Evolutionary conservation across 495 filamentous ascomycete species (phyloP).

Genomic region (Podospora conica): DNA sequence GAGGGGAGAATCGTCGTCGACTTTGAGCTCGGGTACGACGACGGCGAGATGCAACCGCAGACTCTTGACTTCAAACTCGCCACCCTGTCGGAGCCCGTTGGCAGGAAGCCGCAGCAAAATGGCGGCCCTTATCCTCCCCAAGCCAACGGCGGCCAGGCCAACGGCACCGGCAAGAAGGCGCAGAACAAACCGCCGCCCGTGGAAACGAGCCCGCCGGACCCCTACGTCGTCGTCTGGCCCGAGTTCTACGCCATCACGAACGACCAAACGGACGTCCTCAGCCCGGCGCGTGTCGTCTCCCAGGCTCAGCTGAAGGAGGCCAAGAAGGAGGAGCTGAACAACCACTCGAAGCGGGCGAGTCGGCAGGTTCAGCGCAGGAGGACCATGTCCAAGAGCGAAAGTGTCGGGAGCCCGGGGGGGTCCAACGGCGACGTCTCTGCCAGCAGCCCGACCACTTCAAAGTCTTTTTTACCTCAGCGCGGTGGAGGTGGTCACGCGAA

Average conservation of each 20-base stretch:
- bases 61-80: background rate
- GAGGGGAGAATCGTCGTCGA: background rate
- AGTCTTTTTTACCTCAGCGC: conserved; percentile 15
- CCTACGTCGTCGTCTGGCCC: conserved; percentile 17
- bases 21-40: background rate
- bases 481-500: conserved; percentile 13
- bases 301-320: conserved; percentile 2
- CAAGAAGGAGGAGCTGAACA: conserved; percentile 9
- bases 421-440: background rate
- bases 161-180: background rate
- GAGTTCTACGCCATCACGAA: conserved; percentile 4
- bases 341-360: background rate
- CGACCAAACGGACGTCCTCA: background rate
- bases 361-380: background rate
- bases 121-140: background rate
- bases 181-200: background rate
- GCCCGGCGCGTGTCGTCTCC: conserved; percentile 9
- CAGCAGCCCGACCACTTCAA: background rate
- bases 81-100: background rate
- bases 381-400: conserved; percentile 1
- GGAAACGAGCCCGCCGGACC: background rate
- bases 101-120: background rate
- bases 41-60: background rate
- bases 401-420: background rate
- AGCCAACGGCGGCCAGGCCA: background rate